Evolutionary conservation across 176 grass and related monocot species (phyloP).

Genomic region (Aegilops bicornis): DNA sequence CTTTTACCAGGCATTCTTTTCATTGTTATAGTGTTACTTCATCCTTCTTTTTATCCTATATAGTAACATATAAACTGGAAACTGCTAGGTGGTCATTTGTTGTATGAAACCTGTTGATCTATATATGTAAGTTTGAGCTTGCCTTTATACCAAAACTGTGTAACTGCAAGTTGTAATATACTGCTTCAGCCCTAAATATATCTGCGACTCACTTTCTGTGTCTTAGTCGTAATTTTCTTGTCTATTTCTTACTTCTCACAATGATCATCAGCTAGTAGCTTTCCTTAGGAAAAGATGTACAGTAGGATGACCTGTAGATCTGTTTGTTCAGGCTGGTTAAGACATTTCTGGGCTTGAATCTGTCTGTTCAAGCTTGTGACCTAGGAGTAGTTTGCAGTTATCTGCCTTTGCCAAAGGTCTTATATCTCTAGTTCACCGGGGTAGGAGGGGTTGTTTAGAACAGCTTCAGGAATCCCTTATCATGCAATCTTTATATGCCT

Average conservation of each 20-base stretch:
- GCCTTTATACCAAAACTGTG: not conserved
- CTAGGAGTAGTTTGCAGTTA: not conserved
- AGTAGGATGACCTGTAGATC: not conserved
- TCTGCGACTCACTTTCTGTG: not conserved
- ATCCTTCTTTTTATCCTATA: not conserved
- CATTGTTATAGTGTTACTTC: slow-evolving; percentile 8
- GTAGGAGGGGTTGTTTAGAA: not conserved
- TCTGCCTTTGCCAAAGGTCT: not conserved
- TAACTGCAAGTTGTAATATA: not conserved
- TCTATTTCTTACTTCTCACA: not conserved
- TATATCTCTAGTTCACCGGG: not conserved
- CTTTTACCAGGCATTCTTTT: not conserved
- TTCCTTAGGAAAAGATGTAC: not conserved
- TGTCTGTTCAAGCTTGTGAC: not conserved
- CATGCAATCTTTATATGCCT: not conserved
- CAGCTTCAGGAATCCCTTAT: not conserved
- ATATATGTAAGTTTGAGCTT: slow-evolving; percentile 15
- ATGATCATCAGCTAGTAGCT: not conserved
- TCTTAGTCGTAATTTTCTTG: not conserved
- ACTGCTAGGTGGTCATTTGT: not conserved
- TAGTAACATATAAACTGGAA: slow-evolving; percentile 6
- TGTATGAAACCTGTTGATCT: not conserved
- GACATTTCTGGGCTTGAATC: not conserved
- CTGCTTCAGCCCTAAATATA: not conserved
- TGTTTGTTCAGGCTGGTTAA: slow-evolving; percentile 7